Conservation (phyloP, 2,329 filamentous ascomycete genomes). For the Dothideomycetes sp. region DNA sequence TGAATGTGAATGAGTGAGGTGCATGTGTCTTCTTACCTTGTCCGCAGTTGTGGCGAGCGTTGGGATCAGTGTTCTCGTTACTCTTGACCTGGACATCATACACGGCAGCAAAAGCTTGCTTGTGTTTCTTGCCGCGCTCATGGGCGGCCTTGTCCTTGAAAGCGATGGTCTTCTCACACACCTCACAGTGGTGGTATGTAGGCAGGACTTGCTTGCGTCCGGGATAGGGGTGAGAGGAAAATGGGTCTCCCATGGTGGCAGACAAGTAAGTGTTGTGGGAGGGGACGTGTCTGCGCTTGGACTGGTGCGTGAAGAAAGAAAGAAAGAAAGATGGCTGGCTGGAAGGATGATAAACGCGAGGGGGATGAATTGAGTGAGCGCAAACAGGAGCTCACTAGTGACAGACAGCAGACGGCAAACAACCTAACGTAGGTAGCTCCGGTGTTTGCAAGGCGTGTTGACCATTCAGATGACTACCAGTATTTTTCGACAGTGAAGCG, state of each 20-base stretch:
- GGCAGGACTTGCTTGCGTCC: conserved; percentile 1
- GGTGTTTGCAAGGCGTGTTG: too few species aligned
- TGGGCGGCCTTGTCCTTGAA: conserved; percentile 10
- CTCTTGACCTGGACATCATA: conserved; percentile 1
- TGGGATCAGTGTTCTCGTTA: conserved; percentile 3
- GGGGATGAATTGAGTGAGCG: too few species aligned
- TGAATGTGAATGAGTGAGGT: too few species aligned
- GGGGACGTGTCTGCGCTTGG: too few species aligned
- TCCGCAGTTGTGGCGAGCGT: conserved; percentile 10
- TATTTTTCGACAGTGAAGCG: too few species aligned
- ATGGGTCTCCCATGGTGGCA: conserved; percentile 5
- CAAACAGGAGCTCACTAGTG: too few species aligned
- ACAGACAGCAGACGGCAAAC: too few species aligned
- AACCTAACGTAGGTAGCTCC: too few species aligned
- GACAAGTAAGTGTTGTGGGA: background rate
- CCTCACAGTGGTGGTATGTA: background rate
- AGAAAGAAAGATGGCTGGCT: too few species aligned
- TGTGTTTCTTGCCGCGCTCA: conserved; percentile 12
- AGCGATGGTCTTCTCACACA: conserved; percentile 5
- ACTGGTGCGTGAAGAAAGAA: too few species aligned
- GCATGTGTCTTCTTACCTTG: background rate
- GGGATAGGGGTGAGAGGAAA: conserved; percentile 10
- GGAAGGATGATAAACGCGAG: too few species aligned
- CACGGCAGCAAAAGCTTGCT: background rate
- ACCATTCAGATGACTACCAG: too few species aligned